Evolutionary conservation across 2,329 filamentous ascomycete species (phyloP), one percentile per base, ranked within the genome.

Genomic region (Ophiocordyceps camponoti-leonardi): DNA sequence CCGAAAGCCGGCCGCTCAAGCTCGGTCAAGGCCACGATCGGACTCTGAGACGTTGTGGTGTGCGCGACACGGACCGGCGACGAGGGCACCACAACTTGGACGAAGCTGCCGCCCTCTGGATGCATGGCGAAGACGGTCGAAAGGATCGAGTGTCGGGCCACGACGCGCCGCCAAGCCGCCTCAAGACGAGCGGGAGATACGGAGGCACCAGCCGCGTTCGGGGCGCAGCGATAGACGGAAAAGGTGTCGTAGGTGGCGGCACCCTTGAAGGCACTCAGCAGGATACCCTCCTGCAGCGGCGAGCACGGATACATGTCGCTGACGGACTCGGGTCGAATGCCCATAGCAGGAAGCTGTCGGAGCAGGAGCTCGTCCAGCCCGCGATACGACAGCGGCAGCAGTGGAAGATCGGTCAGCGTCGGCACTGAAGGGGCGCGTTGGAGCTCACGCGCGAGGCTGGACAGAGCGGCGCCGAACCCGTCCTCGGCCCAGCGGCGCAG

Each of bases 241-340:
- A 52, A n/a, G 44, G 47, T 43, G 50, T 52, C 8, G 50, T 22
- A 58, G 10, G 45, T 44, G n/a, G 44, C 47, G 1, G 19, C 13
- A 0, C 44, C 44, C 43, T 47, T 50, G 18, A 42, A 13, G 16
- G 63, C 59, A 22, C 60, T 63, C n/a, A 65, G 48, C 0, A 63
- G 48, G 11, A 66, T 56, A 4, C 62, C 63, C 1, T 56, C 54
- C 41, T 66, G 63, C 49, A 63, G 57, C 0, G 61, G 60, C 0
- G 63, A 62, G 45, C 60, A 63, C 1, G 63, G 63, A 20, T 61
- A 66, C 13, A 50, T 45, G 33, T 49, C 45, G 11, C 42, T 43
- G 12, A 49, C 43, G 12, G 33, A 37, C 4, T 43, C 30, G 6
- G 48, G 42, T 28, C 43, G 31, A 13, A 51, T 47, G 4, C 41